These are phyloP conservation scores for Crithidia acanthocephali DNA, from an alignment of 208 protist species.

Conservation along the genomic window DNA sequence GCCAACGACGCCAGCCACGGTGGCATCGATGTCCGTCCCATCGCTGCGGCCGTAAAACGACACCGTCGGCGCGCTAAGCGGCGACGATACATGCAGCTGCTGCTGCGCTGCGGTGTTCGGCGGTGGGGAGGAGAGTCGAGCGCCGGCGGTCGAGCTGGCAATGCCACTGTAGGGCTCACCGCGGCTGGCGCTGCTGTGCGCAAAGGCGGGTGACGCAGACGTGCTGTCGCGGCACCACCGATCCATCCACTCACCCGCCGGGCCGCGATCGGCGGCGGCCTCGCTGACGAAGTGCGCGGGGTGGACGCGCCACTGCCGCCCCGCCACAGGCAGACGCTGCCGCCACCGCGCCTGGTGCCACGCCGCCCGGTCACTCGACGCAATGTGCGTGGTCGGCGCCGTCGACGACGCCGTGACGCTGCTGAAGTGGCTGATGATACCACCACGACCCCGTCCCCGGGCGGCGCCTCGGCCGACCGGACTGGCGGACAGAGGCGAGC, in stretches of 20 bases:
- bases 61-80: neutral
- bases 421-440: neutral
- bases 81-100: neutral
- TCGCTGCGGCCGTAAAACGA: neutral
- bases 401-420: neutral
- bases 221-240: constrained; percentile 35
- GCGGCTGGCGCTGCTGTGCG: neutral
- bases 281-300: constrained; percentile 13
- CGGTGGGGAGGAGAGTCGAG: neutral
- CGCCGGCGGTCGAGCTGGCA: neutral
- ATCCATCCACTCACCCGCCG: constrained; percentile 13
- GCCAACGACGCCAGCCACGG: constrained; percentile 25
- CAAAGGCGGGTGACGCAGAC: neutral
- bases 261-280: neutral
- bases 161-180: neutral
- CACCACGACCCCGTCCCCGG: neutral
- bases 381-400: constrained; percentile 10
- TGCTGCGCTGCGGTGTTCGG: neutral
- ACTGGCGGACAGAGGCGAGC: constrained; percentile 4
- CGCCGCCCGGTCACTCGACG: constrained; percentile 17
- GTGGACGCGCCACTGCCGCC: constrained; percentile 21
- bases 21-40: constrained; percentile 13
- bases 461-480: neutral
- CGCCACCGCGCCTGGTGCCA: constrained; percentile 43
- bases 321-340: constrained; percentile 19